Percentiles rank a stretch among this genome's conserved stretches.
These are phyloP conservation scores for Aspergillus nomiae DNA, from an alignment of 2,329 filamentous ascomycete species.

Conservation along the genomic window DNA sequence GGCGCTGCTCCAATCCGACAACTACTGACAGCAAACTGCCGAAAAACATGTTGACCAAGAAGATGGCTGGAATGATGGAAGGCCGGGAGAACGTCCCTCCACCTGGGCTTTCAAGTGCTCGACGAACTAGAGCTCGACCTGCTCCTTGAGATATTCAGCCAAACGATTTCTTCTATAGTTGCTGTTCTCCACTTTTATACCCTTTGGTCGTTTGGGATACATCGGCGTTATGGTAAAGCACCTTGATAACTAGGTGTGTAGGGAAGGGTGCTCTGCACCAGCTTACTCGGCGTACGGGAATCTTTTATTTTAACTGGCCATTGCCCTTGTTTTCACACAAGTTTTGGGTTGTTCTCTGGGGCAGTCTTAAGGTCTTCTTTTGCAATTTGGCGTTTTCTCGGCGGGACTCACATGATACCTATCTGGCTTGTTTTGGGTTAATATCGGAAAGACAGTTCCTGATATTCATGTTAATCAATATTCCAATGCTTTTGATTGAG, in stretches of 20 bases:
- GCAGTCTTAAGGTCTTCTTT: background rate
- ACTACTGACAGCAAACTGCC: slow-evolving; percentile 44
- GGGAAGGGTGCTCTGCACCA: background rate
- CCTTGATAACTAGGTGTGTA: background rate
- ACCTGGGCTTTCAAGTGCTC: slow-evolving; percentile 26
- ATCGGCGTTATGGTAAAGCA: background rate
- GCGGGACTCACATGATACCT: background rate
- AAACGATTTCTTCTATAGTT: background rate
- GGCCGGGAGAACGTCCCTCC: slow-evolving; percentile 49
- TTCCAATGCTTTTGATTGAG: background rate
- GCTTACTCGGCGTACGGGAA: background rate
- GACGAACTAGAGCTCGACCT: slow-evolving; percentile 34
- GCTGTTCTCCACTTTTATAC: background rate
- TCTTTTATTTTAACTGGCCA: background rate
- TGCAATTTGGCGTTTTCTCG: background rate
- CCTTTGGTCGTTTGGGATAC: background rate
- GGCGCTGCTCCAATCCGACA: slow-evolving; percentile 31
- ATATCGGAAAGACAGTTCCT: background rate
- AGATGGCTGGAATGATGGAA: slow-evolving; percentile 43
- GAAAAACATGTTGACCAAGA: slow-evolving; percentile 43
- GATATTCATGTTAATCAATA: background rate
- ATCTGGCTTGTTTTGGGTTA: background rate
- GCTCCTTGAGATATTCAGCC: slow-evolving; percentile 22
- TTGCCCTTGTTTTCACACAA: background rate
- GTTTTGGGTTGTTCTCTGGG: background rate